phyloP scores from a whole-genome alignment of 441 rosid species.

The Adansonia madagascariensis region DNA sequence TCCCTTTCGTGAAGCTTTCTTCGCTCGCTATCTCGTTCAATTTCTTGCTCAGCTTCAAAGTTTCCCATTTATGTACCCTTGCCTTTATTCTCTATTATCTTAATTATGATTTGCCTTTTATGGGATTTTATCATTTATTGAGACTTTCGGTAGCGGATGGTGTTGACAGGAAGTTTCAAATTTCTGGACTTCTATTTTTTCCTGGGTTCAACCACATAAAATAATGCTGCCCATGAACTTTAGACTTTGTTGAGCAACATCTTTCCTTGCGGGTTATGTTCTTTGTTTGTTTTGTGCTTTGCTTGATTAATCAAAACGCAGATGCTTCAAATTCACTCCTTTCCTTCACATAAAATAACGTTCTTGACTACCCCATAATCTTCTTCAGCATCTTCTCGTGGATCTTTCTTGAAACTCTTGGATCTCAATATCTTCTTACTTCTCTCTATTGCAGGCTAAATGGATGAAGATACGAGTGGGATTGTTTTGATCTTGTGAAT shows the following conservation, averaged over 20 bases:
- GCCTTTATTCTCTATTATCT: conserved; percentile 29
- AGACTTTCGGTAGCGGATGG: conserved; percentile 19
- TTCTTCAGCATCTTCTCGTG: conserved; percentile 34
- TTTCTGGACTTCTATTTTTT: conserved; percentile 17
- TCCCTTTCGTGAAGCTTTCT: not conserved
- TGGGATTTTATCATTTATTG: conserved; percentile 34
- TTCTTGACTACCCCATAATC: conserved; percentile 19
- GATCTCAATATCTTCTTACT: conserved; percentile 22
- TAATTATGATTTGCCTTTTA: conserved; percentile 24
- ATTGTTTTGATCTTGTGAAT: conserved; percentile 26
- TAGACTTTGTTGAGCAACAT: conserved; percentile 29
- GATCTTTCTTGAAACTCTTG: conserved; percentile 28
- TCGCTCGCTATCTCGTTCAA: not conserved
- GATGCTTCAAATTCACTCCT: conserved; percentile 48
- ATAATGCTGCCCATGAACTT: conserved; percentile 52
- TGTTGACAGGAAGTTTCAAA: conserved; percentile 27
- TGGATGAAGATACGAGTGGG: conserved; percentile 51
- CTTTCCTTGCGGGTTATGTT: conserved; percentile 46
- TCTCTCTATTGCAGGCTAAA: conserved; percentile 39
- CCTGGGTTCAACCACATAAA: conserved; percentile 60
- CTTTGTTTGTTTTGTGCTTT: conserved; percentile 48
- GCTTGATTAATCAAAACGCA: conserved; percentile 38
- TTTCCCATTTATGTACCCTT: conserved; percentile 22
- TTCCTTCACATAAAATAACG: conserved; percentile 80
- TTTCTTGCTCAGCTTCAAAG: conserved; percentile 16